Conservation (phyloP, 805 yeast genomes). For the Yarrowia sp. region DNA sequence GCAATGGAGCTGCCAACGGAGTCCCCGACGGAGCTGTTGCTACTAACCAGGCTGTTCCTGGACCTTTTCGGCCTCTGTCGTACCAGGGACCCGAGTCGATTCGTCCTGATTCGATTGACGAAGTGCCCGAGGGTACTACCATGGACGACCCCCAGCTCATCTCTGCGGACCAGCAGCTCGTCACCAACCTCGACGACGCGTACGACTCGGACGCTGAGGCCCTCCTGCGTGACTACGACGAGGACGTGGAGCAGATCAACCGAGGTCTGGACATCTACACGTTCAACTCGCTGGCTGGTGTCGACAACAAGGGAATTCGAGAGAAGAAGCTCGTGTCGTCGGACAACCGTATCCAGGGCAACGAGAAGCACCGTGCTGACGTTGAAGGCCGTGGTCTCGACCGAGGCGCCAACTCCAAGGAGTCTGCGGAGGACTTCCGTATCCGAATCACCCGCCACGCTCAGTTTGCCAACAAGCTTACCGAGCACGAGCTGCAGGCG, state of each 20-base stretch:
- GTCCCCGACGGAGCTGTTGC: background rate
- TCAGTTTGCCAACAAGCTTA: conserved; percentile 34
- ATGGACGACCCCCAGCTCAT: no score
- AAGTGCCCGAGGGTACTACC: background rate
- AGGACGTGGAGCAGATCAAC: conserved; percentile 12
- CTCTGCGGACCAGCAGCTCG: background rate
- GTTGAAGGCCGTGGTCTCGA: conserved; percentile 78
- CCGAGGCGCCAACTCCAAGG: conserved; percentile 46
- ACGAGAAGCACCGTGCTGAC: conserved; percentile 62
- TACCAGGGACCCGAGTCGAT: background rate
- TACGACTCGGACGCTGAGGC: conserved; percentile 4
- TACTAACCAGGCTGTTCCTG: no score
- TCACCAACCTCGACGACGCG: background rate
- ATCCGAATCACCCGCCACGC: conserved; percentile 42
- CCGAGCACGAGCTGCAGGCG: conserved; percentile 52
- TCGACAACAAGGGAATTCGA: conserved; percentile 77
- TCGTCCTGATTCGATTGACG: background rate
- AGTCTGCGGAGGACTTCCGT: conserved; percentile 19
- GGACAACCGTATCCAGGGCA: conserved; percentile 76
- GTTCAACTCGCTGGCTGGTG: conserved; percentile 87
- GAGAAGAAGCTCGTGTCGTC: conserved; percentile 78
- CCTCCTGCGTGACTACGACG: conserved; percentile 6
- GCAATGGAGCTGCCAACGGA: background rate
- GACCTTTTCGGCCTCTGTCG: background rate
- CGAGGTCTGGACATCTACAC: conserved; percentile 38